phyloP scores from a whole-genome alignment of 495 filamentous ascomycete species.

The Trichoderma reesei region DNA sequence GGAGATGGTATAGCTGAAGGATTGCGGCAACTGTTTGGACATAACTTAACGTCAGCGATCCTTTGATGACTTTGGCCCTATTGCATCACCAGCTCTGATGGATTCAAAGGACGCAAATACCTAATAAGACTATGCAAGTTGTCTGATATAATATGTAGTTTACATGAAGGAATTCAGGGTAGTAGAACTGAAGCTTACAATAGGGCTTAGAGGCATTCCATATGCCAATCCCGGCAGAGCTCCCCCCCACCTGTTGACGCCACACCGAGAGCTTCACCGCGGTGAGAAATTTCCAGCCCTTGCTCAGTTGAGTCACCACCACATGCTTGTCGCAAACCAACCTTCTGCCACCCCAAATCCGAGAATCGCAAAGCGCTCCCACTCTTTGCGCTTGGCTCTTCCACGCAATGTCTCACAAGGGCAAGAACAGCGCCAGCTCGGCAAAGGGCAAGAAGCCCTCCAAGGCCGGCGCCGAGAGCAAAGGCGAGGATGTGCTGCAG shows the following conservation, averaged over 20 bases:
- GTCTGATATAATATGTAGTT: too few relatives aligned
- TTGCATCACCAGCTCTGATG: too few relatives aligned
- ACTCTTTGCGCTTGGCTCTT: background rate
- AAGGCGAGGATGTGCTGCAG: conserved; percentile 80
- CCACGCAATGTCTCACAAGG: conserved; percentile 34
- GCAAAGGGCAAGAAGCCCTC: conserved; percentile 47
- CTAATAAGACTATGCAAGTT: too few relatives aligned
- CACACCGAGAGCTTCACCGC: conserved; percentile 3
- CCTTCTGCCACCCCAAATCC: background rate
- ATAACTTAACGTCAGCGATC: too few relatives aligned
- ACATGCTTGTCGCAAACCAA: background rate
- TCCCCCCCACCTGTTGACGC: background rate
- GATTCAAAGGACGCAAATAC: too few relatives aligned
- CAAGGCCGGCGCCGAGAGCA: conserved; percentile 43
- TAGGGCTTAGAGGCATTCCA: too few relatives aligned
- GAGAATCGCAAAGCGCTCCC: background rate
- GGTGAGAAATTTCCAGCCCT: conserved; percentile 8
- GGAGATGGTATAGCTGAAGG: too few relatives aligned
- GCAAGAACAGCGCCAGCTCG: conserved; percentile 30
- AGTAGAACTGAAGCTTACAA: too few relatives aligned
- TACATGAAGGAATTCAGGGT: too few relatives aligned
- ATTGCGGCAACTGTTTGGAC: too few relatives aligned
- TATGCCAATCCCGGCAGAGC: background rate
- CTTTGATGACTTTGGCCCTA: too few relatives aligned
- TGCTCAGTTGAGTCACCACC: background rate